A percentile compares a stretch with the other conserved stretches of the same genome.
phyloP scores from a whole-genome alignment of 768 basidiomycete species.

The Mycena amicta region DNA sequence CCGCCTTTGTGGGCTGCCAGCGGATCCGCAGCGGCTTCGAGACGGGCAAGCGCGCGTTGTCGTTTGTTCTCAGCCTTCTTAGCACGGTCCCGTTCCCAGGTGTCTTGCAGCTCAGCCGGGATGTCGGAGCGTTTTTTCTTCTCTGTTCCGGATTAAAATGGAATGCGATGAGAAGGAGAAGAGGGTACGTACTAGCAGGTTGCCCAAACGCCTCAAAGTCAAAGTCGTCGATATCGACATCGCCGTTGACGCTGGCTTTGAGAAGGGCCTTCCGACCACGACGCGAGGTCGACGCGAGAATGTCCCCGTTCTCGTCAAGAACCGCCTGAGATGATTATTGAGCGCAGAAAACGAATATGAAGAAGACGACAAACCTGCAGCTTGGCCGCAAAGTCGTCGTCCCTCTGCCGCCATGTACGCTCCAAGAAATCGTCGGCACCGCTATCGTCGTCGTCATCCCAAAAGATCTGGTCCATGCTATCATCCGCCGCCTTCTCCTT shows the following conservation, averaged over 20 bases:
- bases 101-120: slow-evolving; percentile 59
- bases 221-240: slow-evolving; percentile 45
- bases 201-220: slow-evolving; percentile 14
- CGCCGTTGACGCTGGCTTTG: slow-evolving; percentile 60
- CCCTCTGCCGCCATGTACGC: slow-evolving; percentile 29
- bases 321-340: slow-evolving; percentile 46
- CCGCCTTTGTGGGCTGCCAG: slow-evolving; percentile 62
- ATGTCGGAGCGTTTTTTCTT: slow-evolving; percentile 58
- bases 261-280: slow-evolving; percentile 61
- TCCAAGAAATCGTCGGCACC: slow-evolving; percentile 34
- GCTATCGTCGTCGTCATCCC: slow-evolving; percentile 34
- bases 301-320: slow-evolving; percentile 59
- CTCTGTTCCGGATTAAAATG: slow-evolving; percentile 37
- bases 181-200: slow-evolving; percentile 52
- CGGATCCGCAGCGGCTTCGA: slow-evolving; percentile 64
- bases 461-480: slow-evolving; percentile 23
- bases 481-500: slow-evolving; percentile 27
- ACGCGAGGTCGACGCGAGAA: slow-evolving; percentile 45
- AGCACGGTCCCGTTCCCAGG: slow-evolving; percentile 81
- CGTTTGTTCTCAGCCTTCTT: slow-evolving; percentile 81
- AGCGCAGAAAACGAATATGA: not conserved
- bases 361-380: slow-evolving; percentile 50
- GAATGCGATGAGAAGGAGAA: not conserved
- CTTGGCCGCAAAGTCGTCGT: slow-evolving; percentile 36
- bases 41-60: slow-evolving; percentile 56